Evolutionary conservation across 1,139 yeast genomes (phyloP).

Genomic region (Diutina siamensis): DNA sequence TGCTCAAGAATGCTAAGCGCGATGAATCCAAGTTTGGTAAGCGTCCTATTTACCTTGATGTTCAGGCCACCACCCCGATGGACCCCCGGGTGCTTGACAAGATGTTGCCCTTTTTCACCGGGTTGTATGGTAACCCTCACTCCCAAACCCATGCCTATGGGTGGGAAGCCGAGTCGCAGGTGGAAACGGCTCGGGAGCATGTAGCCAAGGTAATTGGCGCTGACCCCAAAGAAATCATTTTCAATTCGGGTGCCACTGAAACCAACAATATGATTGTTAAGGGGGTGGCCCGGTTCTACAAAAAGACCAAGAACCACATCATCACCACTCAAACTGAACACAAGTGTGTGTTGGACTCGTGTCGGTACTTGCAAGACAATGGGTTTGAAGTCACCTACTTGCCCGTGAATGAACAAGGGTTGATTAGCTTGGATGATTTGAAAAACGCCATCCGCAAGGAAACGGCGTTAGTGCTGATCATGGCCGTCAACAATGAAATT

Average conservation of each 20-base stretch:
- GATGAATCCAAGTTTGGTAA: slow-evolving; percentile 44
- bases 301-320: slow-evolving; percentile 81
- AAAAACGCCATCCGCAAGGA: slow-evolving; percentile 82
- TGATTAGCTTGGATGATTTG: slow-evolving; percentile 65
- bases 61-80: slow-evolving; percentile 97
- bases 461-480: slow-evolving; percentile 82
- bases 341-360: slow-evolving; percentile 93
- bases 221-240: slow-evolving; percentile 91
- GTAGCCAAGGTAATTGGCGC: slow-evolving; percentile 81
- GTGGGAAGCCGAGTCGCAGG: slow-evolving; percentile 95
- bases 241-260: slow-evolving; percentile 97
- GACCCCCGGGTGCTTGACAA: slow-evolving; percentile 94
- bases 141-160: slow-evolving; percentile 97
- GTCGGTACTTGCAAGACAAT: slow-evolving; percentile 89
- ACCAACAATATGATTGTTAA: slow-evolving; percentile 89
- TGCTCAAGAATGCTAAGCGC: slow-evolving; percentile 34
- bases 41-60: slow-evolving; percentile 86
- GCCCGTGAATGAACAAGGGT: slow-evolving; percentile 74
- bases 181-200: slow-evolving; percentile 74
- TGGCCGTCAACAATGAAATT: slow-evolving; percentile 97
- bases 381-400: slow-evolving; percentile 94
- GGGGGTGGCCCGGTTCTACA: slow-evolving; percentile 91
- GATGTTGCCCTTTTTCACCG: slow-evolving; percentile 88
- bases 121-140: slow-evolving; percentile 94
- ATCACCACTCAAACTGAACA: slow-evolving; percentile 97